Evolutionary conservation across 805 yeast species (phyloP).

Genomic region (Clavispora phyllophila): DNA sequence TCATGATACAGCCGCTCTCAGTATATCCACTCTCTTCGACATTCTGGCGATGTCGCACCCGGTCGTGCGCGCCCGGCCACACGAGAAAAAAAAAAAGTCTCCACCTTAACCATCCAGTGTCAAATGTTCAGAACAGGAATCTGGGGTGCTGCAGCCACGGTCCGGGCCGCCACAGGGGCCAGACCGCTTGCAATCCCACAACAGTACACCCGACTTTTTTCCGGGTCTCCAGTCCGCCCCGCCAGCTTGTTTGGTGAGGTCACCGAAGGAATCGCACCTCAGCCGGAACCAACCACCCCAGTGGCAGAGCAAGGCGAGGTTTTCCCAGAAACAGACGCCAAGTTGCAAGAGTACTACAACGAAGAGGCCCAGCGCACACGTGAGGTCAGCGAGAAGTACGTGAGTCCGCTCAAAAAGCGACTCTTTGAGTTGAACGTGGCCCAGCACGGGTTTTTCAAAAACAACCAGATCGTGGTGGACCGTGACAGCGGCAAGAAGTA

Average conservation of each 20-base stretch:
- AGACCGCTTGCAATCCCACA: background rate
- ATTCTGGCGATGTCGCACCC: too few species aligned
- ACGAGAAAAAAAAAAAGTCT: background rate
- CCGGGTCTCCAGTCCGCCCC: background rate
- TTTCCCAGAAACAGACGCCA: slow-evolving; percentile 27
- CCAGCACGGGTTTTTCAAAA: slow-evolving; percentile 65
- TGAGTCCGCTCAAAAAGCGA: slow-evolving; percentile 67
- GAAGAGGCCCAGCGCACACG: slow-evolving; percentile 42
- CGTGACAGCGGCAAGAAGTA: slow-evolving; percentile 43
- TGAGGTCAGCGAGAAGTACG: slow-evolving; percentile 47
- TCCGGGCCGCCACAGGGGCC: background rate
- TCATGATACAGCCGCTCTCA: too few species aligned
- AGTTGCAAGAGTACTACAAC: slow-evolving; percentile 45
- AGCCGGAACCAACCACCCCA: background rate
- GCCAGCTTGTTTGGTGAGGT: slow-evolving; percentile 29
- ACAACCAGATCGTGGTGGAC: slow-evolving; percentile 43
- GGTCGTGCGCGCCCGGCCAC: background rate
- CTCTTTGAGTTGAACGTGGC: slow-evolving; percentile 59
- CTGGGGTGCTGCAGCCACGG: slow-evolving; percentile 1
- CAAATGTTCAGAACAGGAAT: slow-evolving; percentile 1
- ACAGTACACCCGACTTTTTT: background rate
- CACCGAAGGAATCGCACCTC: slow-evolving; percentile 16
- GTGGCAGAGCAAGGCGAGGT: slow-evolving; percentile 13
- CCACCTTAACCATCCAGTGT: background rate
- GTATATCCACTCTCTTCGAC: too few species aligned